Percentiles rank a stretch among this genome's conserved stretches.
Conservation (phyloP, 1,139 yeast species). For the Petasospora fabianii region DNA sequence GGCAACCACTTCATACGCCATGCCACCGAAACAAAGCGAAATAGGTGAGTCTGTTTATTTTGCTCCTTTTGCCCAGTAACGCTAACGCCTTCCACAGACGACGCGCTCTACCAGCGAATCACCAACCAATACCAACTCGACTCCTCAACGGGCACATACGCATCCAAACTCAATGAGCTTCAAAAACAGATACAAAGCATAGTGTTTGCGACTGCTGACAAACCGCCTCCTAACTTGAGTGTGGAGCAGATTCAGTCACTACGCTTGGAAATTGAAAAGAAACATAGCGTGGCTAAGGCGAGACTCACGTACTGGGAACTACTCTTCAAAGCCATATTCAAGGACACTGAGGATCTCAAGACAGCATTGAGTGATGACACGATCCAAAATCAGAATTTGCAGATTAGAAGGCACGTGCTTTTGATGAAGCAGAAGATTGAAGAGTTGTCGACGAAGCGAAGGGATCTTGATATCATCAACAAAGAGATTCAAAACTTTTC, state of each 20-base stretch:
- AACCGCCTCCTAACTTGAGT: background rate
- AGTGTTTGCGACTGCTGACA: background rate
- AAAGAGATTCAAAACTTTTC: constrained; percentile 5
- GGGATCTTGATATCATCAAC: constrained; percentile 19
- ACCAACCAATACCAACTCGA: no score
- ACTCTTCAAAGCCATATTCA: constrained; percentile 4
- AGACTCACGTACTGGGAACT: constrained; percentile 16
- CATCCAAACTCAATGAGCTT: no score
- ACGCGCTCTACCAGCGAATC: no score
- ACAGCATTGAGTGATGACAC: constrained; percentile 8
- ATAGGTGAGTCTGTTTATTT: no score
- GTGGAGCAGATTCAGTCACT: constrained; percentile 5
- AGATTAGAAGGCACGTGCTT: constrained; percentile 13
- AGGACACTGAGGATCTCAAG: constrained; percentile 4
- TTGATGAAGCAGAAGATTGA: constrained; percentile 13
- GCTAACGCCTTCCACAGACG: no score
- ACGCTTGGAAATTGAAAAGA: constrained; percentile 6
- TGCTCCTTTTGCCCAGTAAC: no score
- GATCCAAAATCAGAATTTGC: constrained; percentile 9
- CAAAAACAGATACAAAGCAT: background rate
- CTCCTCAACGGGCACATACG: no score
- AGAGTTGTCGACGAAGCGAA: constrained; percentile 16
- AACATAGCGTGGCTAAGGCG: constrained; percentile 9
- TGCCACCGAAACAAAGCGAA: no score
- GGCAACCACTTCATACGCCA: no score